These are phyloP conservation scores for Tolypocladium amazonense DNA, from an alignment of 2,329 filamentous ascomycete genomes.

Conservation along the genomic window DNA sequence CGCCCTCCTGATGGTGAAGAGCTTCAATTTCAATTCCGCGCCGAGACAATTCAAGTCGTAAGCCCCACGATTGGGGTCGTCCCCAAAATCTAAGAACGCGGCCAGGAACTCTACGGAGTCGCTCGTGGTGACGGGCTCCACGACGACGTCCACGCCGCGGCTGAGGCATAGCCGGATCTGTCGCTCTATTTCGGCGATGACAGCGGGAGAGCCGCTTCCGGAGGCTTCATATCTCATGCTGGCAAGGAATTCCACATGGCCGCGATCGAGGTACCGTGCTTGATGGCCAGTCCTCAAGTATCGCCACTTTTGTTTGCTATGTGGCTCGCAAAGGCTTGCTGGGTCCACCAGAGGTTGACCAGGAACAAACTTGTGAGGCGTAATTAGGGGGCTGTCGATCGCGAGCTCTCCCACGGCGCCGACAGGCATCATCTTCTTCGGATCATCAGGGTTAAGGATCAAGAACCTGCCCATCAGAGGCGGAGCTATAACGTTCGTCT, in stretches of 20 bases:
- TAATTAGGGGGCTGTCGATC: conserved; percentile 37
- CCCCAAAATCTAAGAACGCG: conserved; percentile 39
- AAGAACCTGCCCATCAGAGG: conserved; percentile 39
- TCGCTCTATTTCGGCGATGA: conserved; percentile 34
- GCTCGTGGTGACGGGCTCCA: conserved; percentile 35
- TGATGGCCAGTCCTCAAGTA: conserved; percentile 41
- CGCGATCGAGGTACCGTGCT: conserved; percentile 36
- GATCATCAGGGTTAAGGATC: conserved; percentile 42
- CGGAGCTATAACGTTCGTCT: conserved; percentile 31
- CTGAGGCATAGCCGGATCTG: conserved; percentile 35
- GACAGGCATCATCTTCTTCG: conserved; percentile 37
- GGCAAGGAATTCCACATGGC: conserved; percentile 36
- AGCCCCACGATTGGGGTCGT: conserved; percentile 23
- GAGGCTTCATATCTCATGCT: conserved; percentile 30
- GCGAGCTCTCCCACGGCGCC: conserved; percentile 48
- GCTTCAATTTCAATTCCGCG: conserved; percentile 28
- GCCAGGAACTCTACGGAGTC: conserved; percentile 31
- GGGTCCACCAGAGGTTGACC: conserved; percentile 17
- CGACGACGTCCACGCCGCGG: conserved; percentile 34
- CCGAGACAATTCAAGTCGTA: conserved; percentile 28
- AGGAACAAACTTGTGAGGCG: conserved; percentile 22
- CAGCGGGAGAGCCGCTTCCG: conserved; percentile 26
- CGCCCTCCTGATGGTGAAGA: conserved; percentile 32
- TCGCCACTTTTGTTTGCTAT: conserved; percentile 18
- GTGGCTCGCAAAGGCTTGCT: conserved; percentile 4